These are phyloP conservation scores for Plasmopara viticola DNA, from an alignment of 352 stramenopile genomes.

Conservation along the genomic window DNA sequence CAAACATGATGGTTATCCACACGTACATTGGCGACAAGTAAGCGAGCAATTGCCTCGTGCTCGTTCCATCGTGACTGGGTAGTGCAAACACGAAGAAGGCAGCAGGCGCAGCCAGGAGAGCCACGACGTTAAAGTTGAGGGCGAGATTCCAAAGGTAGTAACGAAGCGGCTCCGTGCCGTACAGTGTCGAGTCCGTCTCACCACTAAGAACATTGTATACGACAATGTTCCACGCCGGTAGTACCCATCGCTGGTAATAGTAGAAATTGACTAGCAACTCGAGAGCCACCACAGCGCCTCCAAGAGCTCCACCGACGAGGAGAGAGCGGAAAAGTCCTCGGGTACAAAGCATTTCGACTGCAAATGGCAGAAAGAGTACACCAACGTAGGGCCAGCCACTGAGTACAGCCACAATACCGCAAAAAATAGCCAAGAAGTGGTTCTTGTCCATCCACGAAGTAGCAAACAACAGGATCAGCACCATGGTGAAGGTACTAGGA, in stretches of 20 bases:
- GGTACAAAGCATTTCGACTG: slow-evolving; percentile 67
- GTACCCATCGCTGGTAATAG: slow-evolving; percentile 59
- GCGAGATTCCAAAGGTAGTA: slow-evolving; percentile 96
- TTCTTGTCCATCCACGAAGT: slow-evolving; percentile 72
- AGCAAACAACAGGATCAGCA: slow-evolving; percentile 71
- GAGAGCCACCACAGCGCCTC: slow-evolving; percentile 55
- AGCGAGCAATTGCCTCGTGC: slow-evolving; percentile 24
- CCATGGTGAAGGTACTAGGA: slow-evolving; percentile 89
- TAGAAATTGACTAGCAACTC: slow-evolving; percentile 85
- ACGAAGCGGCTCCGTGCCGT: slow-evolving; percentile 91
- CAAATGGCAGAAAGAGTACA: slow-evolving; percentile 93
- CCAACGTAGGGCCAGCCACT: slow-evolving; percentile 97
- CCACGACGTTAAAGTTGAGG: slow-evolving; percentile 93
- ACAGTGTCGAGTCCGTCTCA: slow-evolving; percentile 94
- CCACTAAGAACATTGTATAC: slow-evolving; percentile 92
- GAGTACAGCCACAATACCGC: slow-evolving; percentile 88
- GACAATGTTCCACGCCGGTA: slow-evolving; percentile 92
- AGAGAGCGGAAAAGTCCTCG: slow-evolving; percentile 50
- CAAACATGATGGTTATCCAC: slow-evolving; percentile 91
- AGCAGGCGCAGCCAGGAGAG: slow-evolving; percentile 54
- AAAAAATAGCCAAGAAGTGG: slow-evolving; percentile 74
- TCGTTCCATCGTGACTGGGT: slow-evolving; percentile 28
- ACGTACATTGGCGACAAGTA: slow-evolving; percentile 76
- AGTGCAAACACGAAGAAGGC: slow-evolving; percentile 30
- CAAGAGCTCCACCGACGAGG: slow-evolving; percentile 49